Evolutionary conservation across 2,329 filamentous ascomycete species (phyloP).

Genomic region (Nemania diffusa): DNA sequence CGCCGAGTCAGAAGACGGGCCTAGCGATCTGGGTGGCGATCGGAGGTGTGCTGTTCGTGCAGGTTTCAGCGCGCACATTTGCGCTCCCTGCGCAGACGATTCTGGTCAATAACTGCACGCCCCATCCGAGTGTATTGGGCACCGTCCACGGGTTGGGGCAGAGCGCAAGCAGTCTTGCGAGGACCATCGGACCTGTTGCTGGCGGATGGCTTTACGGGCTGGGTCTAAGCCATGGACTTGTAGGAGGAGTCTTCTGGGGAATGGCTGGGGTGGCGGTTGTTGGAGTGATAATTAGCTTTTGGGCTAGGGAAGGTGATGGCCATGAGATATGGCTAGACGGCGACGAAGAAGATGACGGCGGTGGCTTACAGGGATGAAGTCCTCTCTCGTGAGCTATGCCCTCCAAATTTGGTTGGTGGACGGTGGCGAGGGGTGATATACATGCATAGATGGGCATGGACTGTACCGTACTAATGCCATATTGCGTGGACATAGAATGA

Average conservation of each 20-base stretch:
- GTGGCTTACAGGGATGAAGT: slow-evolving; percentile 1
- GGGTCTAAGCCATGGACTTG: slow-evolving; percentile 65
- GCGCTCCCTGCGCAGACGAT: slow-evolving; percentile 59
- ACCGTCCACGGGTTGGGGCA: slow-evolving; percentile 65
- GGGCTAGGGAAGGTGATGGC: slow-evolving; percentile 69
- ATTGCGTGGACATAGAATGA: background rate
- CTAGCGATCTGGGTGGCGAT: slow-evolving; percentile 72
- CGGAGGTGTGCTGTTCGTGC: slow-evolving; percentile 68
- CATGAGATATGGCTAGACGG: slow-evolving; percentile 74
- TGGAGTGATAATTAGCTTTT: slow-evolving; percentile 62
- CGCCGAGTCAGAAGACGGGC: slow-evolving; percentile 64
- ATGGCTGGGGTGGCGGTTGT: slow-evolving; percentile 61
- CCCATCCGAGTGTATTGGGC: slow-evolving; percentile 59
- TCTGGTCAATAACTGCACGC: slow-evolving; percentile 60
- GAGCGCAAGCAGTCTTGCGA: slow-evolving; percentile 66
- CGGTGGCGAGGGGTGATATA: background rate
- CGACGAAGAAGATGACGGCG: slow-evolving; percentile 60
- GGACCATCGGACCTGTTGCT: slow-evolving; percentile 69
- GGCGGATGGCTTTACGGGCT: slow-evolving; percentile 70
- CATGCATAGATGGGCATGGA: background rate
- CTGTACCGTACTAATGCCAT: no score
- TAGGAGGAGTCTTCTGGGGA: slow-evolving; percentile 69
- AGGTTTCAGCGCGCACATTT: slow-evolving; percentile 75
- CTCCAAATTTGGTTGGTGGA: background rate
- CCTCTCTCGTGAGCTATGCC: background rate